Evolutionary conservation across 2,329 filamentous ascomycete genomes (phyloP).

Genomic region (Trichoderma brevicompactum): DNA sequence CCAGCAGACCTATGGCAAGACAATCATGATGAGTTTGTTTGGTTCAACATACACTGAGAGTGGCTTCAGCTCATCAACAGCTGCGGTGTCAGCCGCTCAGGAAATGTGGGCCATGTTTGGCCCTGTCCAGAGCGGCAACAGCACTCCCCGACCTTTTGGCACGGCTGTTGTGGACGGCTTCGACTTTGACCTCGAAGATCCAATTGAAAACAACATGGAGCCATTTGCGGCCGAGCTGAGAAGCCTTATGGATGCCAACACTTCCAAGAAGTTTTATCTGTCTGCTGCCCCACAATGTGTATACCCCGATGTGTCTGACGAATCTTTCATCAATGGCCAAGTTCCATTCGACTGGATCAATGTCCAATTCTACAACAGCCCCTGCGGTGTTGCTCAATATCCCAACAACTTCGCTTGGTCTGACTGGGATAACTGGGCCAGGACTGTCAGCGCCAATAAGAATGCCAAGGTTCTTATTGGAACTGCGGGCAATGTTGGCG

Average conservation of each 20-base stretch:
- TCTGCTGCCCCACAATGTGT: constrained; percentile 71
- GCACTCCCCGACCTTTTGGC: constrained; percentile 67
- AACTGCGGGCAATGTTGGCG: constrained; percentile 59
- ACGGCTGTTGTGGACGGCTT: constrained; percentile 71
- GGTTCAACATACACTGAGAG: constrained; percentile 68
- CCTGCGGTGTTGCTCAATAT: constrained; percentile 56
- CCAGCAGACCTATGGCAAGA: constrained; percentile 64
- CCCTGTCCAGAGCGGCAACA: constrained; percentile 50
- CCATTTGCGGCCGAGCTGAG: constrained; percentile 64
- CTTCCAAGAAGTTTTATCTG: constrained; percentile 62
- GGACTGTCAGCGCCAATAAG: constrained; percentile 57
- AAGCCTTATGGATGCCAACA: constrained; percentile 55
- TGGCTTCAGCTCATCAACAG: constrained; percentile 59
- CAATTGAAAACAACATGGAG: constrained; percentile 58
- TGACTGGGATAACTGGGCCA: constrained; percentile 70
- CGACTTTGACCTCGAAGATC: constrained; percentile 74
- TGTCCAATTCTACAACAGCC: constrained; percentile 73
- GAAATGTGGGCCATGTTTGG: constrained; percentile 74
- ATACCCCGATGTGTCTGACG: constrained; percentile 64
- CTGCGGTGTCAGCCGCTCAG: constrained; percentile 61
- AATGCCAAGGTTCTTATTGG: constrained; percentile 66
- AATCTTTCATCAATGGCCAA: constrained; percentile 56
- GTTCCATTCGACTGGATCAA: constrained; percentile 64
- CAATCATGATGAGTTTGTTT: constrained; percentile 71
- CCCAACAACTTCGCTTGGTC: constrained; percentile 61